Evolutionary conservation across 2,329 filamentous ascomycete species (phyloP), one percentile per base, ranked within the genome.

Genomic region (Coleophoma crateriformis): DNA sequence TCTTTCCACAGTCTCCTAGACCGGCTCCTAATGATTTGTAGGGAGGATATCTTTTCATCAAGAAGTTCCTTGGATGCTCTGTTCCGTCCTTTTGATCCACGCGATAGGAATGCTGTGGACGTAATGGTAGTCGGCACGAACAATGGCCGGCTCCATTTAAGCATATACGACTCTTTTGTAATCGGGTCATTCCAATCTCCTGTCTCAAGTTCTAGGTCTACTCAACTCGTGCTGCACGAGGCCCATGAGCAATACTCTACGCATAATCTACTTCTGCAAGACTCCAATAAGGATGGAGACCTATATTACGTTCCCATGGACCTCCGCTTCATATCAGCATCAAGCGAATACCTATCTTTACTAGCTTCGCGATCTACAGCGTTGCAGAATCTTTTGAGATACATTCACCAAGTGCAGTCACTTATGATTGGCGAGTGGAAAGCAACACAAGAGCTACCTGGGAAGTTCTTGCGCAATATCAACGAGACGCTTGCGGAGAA

Each of bases 321-420:
- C 58, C 73, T 96, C n/a, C 82, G 85, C 0, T 95, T 96, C 61
- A 81, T 95, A 44, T 83, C 84, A 3, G 84, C 84, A 13, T 85
- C 84, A 2, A 88, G 88, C 3, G 81, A 90, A 49, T 88, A 95
- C 61, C 72, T 97, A 2, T 88, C 91, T 27, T 76, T 96, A 4
- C 75, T 97, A 12, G 87, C 91, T 1, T 90, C 87, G 14, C 95
- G 95, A 61, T 86, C 90, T 4, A 95, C 91, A 0, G 88, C 89
- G 40, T 69, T 97, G 14, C 89, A 96, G 60, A 95, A 94, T 55
- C 68, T 97, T 12, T 71, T 96, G 7, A 78, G 90, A 45, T 97
- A 99, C 63, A 78, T 96, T 41, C 83, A 82, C 49, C 89, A 96
- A 64, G 84, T 87, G 0, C 82, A 94, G 54, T 75, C 81, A 33